Conservation (phyloP, 495 filamentous ascomycete genomes). For the Annulohypoxylon nitens region DNA sequence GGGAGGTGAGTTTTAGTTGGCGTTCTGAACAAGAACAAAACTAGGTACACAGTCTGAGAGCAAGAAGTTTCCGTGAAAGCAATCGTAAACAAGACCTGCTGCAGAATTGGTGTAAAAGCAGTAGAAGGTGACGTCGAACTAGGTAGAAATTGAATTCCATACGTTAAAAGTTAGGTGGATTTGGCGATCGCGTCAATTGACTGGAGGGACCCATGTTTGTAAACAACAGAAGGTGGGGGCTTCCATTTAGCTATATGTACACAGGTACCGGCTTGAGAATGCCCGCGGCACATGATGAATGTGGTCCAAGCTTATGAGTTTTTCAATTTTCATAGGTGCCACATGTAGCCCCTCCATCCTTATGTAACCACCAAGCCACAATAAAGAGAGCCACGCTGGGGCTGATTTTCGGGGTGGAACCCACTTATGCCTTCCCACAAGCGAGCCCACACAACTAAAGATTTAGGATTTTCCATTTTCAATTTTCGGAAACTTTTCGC, state of each 20-base stretch:
- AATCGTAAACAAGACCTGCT: neutral
- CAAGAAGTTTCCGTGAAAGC: neutral
- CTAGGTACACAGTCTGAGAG: neutral
- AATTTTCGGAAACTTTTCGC: slow-evolving; percentile 42
- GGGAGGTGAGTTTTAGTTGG: neutral
- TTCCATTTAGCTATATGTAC: neutral
- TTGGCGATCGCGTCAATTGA: slow-evolving; percentile 43
- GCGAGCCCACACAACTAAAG: slow-evolving; percentile 52
- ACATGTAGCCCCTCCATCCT: neutral
- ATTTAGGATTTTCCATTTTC: slow-evolving; percentile 49
- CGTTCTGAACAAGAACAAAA: neutral
- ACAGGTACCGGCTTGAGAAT: neutral
- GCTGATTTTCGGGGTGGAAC: slow-evolving; percentile 34
- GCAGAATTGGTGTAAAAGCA: slow-evolving; percentile 2
- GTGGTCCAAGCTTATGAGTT: neutral
- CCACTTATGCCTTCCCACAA: slow-evolving; percentile 30
- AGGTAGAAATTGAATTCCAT: slow-evolving; percentile 14
- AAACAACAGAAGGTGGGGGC: slow-evolving; percentile 46
- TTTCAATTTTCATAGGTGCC: neutral
- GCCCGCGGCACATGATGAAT: neutral
- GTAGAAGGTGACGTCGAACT: slow-evolving; percentile 7
- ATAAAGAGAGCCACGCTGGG: slow-evolving; percentile 26
- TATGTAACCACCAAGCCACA: neutral
- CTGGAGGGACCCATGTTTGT: slow-evolving; percentile 46
- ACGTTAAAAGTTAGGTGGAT: slow-evolving; percentile 4